Percentiles rank a stretch among this genome's conserved stretches.
These are phyloP conservation scores for Russula abietina DNA, from an alignment of 768 basidiomycete species.

Conservation along the genomic window DNA sequence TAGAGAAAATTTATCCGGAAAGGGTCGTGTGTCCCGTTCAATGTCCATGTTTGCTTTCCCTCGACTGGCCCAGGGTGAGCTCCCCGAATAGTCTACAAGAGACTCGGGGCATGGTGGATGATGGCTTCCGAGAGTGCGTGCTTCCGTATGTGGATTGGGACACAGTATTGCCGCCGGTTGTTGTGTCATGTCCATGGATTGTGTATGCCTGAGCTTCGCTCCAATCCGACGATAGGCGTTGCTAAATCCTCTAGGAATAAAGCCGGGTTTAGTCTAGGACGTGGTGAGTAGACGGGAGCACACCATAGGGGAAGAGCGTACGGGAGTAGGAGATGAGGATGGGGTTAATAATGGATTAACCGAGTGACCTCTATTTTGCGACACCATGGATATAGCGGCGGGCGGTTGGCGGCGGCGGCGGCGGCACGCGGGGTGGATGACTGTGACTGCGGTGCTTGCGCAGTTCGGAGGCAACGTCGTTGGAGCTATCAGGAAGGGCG, in stretches of 20 bases:
- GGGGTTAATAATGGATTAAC: neutral
- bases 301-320: neutral
- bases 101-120: constrained; percentile 1
- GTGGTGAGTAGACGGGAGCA: constrained; percentile 3
- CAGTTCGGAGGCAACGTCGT: neutral
- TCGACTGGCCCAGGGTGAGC: constrained; percentile 16
- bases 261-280: constrained; percentile 5
- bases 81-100: constrained; percentile 11
- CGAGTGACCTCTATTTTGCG: neutral
- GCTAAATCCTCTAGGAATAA: constrained; percentile 12
- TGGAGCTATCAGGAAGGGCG: neutral
- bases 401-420: no score
- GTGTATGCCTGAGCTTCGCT: constrained; percentile 10
- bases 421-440: no score
- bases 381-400: constrained; percentile 6
- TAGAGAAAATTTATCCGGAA: constrained; percentile 4
- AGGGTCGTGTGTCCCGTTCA: constrained; percentile 2
- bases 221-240: constrained; percentile 16
- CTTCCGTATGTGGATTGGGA: neutral
- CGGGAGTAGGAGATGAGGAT: constrained; percentile 3
- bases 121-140: neutral
- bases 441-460: neutral
- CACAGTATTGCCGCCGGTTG: neutral
- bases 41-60: constrained; percentile 17
- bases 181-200: constrained; percentile 8